phyloP scores from a whole-genome alignment of 345 rosid genomes.

The Mangifera indica region DNA sequence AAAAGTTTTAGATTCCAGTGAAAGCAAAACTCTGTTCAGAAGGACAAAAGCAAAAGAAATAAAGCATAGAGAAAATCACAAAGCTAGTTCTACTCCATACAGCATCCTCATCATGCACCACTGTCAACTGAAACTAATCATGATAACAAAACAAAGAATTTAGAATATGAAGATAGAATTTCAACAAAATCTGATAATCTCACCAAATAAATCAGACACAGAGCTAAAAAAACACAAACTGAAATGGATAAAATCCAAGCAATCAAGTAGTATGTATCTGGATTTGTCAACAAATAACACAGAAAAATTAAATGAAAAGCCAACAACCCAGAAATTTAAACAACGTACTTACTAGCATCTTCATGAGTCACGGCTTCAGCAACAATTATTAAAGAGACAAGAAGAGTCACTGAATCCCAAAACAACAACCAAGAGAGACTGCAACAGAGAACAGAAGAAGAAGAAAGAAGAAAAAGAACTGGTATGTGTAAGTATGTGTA shows the following conservation, averaged over 20 bases:
- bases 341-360: conserved; percentile 99
- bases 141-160: too few relatives aligned
- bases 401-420: conserved; percentile 13
- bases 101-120: too few relatives aligned
- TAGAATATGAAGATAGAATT: conserved; percentile 16
- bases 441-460: conserved; percentile 16
- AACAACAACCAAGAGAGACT: conserved; percentile 5
- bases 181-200: conserved; percentile 11
- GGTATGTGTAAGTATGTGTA: conserved; percentile 42
- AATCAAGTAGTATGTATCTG: conserved; percentile 28
- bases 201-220: conserved; percentile 4
- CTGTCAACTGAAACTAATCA: too few relatives aligned
- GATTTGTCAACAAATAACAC: conserved; percentile 20
- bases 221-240: background rate
- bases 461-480: conserved; percentile 19
- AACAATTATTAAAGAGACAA: conserved; percentile 18
- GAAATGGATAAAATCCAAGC: background rate
- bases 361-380: conserved; percentile 56
- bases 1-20: conserved; percentile 23
- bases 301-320: conserved; percentile 1
- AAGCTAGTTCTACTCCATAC: too few relatives aligned
- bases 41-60: background rate
- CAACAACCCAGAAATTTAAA: conserved; percentile 30
- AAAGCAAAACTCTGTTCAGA: conserved; percentile 14
- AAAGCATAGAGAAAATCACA: too few relatives aligned